These are phyloP conservation scores for Carex kokanica DNA, from an alignment of 176 grass and related monocot genomes.

Conservation along the genomic window DNA sequence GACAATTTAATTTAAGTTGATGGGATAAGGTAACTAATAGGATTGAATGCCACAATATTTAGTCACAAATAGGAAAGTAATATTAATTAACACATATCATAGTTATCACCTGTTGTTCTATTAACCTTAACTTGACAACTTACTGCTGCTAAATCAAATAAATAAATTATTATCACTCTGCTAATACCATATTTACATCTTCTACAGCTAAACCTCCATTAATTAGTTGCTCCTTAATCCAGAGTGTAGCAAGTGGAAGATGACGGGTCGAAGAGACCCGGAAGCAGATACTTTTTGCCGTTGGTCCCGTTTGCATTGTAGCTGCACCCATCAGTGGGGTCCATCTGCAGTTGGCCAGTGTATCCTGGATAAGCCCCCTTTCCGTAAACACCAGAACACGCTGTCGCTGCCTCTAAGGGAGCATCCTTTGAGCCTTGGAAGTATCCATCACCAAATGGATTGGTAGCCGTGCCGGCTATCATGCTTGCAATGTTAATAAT, in stretches of 20 bases:
- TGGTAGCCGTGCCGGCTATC: constrained; percentile 59
- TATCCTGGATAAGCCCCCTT: constrained; percentile 68
- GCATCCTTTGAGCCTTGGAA: constrained; percentile 60
- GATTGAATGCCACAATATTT: background rate
- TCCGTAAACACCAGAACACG: constrained; percentile 42
- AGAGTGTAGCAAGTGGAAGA: constrained; percentile 50
- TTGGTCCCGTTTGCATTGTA: constrained; percentile 60
- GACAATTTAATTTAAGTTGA: background rate
- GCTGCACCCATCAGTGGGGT: constrained; percentile 44
- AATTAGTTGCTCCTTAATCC: constrained; percentile 27
- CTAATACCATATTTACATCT: constrained; percentile 11
- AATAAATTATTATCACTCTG: constrained; percentile 7
- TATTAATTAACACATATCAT: background rate
- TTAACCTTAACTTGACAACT: background rate
- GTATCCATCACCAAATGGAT: constrained; percentile 64
- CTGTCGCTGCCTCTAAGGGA: constrained; percentile 49
- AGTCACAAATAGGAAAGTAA: background rate
- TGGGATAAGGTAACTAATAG: background rate
- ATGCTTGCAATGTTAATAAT: constrained; percentile 59
- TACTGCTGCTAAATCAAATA: constrained; percentile 14
- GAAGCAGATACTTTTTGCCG: constrained; percentile 69
- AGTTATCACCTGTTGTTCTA: background rate
- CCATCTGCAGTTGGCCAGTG: constrained; percentile 47
- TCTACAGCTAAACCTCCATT: background rate
- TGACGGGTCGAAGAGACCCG: constrained; percentile 47